Evolutionary conservation across 495 filamentous ascomycete species (phyloP).

Genomic region (Penicillium antarcticum): DNA sequence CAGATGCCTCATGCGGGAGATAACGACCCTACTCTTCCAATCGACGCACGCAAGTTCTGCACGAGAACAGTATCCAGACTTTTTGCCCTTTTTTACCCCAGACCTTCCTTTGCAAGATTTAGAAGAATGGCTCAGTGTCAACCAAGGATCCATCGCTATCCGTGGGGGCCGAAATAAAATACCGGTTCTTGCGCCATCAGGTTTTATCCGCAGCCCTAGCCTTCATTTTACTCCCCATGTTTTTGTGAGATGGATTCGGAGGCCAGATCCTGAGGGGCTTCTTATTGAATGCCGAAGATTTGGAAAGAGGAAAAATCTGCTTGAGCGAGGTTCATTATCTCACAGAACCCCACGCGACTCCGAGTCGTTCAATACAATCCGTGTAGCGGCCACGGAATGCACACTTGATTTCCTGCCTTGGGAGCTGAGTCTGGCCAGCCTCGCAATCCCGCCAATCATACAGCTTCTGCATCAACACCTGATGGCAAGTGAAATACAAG

Average conservation of each 20-base stretch:
- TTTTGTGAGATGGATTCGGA: constrained; percentile 2
- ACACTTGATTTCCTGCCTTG: constrained; percentile 2
- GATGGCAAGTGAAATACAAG: not conserved
- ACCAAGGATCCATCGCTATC: not conserved
- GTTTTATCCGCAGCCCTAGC: too few relatives aligned
- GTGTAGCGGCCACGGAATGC: not conserved
- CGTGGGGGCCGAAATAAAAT: not conserved
- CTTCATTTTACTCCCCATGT: too few relatives aligned
- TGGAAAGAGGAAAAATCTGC: constrained; percentile 1
- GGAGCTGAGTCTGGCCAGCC: constrained; percentile 12
- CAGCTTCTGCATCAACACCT: constrained; percentile 2
- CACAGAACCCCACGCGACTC: not conserved
- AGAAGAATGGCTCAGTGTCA: not conserved
- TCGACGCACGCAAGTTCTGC: not conserved
- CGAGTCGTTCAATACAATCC: not conserved
- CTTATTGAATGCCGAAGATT: constrained; percentile 1
- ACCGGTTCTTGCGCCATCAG: not conserved
- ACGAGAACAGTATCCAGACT: not conserved
- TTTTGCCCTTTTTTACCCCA: too few relatives aligned
- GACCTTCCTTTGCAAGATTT: constrained; percentile 2
- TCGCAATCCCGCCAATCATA: not conserved
- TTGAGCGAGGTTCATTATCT: not conserved
- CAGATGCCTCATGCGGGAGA: not conserved
- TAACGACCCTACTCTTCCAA: constrained; percentile 17
- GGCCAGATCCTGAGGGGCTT: not conserved